Evolutionary conservation across 129 eudicot genomes (phyloP).

Genomic region (Flaveria bidentis): DNA sequence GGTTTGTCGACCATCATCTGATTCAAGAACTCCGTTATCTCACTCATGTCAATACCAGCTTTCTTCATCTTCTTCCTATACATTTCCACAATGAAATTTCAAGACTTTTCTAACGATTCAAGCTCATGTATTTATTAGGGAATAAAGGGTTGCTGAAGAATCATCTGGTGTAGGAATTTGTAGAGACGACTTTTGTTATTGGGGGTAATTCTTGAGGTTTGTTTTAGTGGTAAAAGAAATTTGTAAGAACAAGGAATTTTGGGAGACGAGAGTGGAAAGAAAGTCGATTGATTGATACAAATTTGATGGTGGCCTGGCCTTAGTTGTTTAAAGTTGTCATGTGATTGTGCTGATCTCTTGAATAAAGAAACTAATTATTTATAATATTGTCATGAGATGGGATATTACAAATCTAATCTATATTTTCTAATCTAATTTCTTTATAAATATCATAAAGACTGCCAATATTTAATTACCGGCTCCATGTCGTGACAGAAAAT

Average conservation of each 20-base stretch:
- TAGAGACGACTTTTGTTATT: background rate
- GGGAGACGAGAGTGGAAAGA: conserved; percentile 21
- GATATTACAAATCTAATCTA: too few species aligned
- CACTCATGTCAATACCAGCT: conserved; percentile 37
- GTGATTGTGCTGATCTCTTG: conserved; percentile 14
- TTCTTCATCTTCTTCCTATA: conserved; percentile 41
- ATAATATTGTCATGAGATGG: too few species aligned
- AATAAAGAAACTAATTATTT: too few species aligned
- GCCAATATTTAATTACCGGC: too few species aligned
- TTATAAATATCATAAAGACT: too few species aligned
- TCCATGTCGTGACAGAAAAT: too few species aligned
- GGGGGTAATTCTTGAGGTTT: too few species aligned
- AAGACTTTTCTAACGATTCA: background rate
- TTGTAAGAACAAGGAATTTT: conserved; percentile 10
- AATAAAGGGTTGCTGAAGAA: background rate
- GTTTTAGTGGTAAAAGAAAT: background rate
- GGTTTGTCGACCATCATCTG: conserved; percentile 59
- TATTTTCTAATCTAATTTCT: too few species aligned
- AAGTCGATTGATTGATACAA: conserved; percentile 6
- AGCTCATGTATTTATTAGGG: background rate
- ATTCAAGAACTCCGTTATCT: conserved; percentile 55
- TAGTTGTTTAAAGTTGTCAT: conserved; percentile 27
- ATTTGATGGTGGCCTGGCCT: background rate
- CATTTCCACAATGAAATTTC: conserved; percentile 6
- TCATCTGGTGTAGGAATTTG: background rate